Evolutionary conservation across 495 filamentous ascomycete species (phyloP).

Genomic region (Pseudomonodictys pantanalensis): DNA sequence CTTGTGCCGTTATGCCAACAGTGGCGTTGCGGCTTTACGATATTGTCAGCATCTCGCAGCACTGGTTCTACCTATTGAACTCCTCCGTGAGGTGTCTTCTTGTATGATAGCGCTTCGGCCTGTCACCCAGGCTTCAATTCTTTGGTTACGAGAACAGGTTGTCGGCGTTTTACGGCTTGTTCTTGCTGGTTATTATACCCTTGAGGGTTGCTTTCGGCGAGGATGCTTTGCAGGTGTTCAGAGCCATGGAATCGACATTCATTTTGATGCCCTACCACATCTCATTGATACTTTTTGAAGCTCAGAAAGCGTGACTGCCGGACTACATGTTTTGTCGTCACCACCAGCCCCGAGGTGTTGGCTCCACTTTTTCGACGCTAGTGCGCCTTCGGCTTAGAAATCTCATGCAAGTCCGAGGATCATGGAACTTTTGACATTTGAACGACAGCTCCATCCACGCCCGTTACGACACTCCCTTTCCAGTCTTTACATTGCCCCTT

Average conservation of each 20-base stretch:
- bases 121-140: not conserved
- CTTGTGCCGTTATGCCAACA: not conserved
- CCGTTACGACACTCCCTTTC: constrained; percentile 23
- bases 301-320: too few species aligned
- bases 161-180: not conserved
- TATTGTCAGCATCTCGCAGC: not conserved
- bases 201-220: too few species aligned
- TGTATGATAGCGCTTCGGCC: not conserved
- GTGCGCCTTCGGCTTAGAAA: constrained; percentile 28
- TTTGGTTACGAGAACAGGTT: not conserved
- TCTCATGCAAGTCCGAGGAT: constrained; percentile 1
- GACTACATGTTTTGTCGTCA: too few species aligned
- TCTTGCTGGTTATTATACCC: not conserved
- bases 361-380: too few species aligned
- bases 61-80: not conserved
- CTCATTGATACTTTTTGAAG: too few species aligned
- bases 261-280: too few species aligned
- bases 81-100: not conserved
- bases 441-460: constrained; percentile 2
- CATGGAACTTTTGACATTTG: not conserved
- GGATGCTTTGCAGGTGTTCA: too few species aligned
- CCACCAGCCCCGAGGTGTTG: too few species aligned
- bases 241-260: too few species aligned
- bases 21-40: not conserved
- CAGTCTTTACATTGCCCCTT: constrained; percentile 3